A percentile compares a stretch with the other conserved stretches of the same genome.
phyloP scores from a whole-genome alignment of 2,329 filamentous ascomycete species.

The Thielaviopsis musarum region DNA sequence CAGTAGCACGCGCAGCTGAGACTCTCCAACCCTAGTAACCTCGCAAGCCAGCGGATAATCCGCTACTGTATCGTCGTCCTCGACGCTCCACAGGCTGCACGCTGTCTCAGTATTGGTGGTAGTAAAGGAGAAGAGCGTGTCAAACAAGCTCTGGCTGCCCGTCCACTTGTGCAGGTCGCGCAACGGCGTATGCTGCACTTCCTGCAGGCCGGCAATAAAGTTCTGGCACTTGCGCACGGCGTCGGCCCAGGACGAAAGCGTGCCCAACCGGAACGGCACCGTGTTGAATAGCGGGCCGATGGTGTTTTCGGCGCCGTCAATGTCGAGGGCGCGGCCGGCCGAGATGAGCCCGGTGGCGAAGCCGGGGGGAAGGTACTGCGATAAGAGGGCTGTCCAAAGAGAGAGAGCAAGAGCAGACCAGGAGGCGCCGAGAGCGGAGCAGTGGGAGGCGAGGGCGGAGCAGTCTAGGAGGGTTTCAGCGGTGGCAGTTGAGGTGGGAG shows the following conservation, averaged over 20 bases:
- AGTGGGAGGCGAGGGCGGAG: slow-evolving; percentile 30
- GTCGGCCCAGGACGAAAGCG: slow-evolving; percentile 37
- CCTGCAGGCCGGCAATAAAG: slow-evolving; percentile 49
- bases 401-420: slow-evolving; percentile 67
- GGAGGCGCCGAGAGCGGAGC: slow-evolving; percentile 49
- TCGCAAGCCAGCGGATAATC: slow-evolving; percentile 72
- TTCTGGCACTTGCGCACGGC: slow-evolving; percentile 49
- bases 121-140: slow-evolving; percentile 72
- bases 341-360: slow-evolving; percentile 56
- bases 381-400: slow-evolving; percentile 50
- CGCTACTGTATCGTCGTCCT: slow-evolving; percentile 30
- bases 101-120: slow-evolving; percentile 21
- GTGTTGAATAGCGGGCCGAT: slow-evolving; percentile 86
- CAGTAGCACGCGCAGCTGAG: slow-evolving; percentile 37
- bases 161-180: slow-evolving; percentile 68
- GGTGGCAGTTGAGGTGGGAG: slow-evolving; percentile 6
- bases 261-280: slow-evolving; percentile 45
- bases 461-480: slow-evolving; percentile 21
- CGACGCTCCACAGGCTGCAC: slow-evolving; percentile 35
- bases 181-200: slow-evolving; percentile 65
- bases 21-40: slow-evolving; percentile 34
- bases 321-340: slow-evolving; percentile 58
- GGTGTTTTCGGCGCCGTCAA: slow-evolving; percentile 46
- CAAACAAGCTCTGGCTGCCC: slow-evolving; percentile 47
- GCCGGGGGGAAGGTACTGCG: slow-evolving; percentile 28